These are phyloP conservation scores for Cercospora zeina DNA, from an alignment of 2,329 filamentous ascomycete genomes.

Conservation along the genomic window DNA sequence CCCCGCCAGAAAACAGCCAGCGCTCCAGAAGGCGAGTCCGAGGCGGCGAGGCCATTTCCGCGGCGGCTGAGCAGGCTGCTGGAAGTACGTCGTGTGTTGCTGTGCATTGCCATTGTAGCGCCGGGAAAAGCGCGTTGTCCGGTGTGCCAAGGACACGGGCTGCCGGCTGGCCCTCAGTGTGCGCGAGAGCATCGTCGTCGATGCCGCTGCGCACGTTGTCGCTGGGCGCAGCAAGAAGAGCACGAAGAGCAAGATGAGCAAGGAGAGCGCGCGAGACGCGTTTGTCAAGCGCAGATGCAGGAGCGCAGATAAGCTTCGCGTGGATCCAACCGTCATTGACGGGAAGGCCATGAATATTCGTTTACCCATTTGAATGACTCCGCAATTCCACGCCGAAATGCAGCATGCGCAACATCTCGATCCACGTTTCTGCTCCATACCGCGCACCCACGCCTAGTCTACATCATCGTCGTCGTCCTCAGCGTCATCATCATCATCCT, in stretches of 20 bases:
- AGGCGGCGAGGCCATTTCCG: slow-evolving; percentile 29
- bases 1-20: slow-evolving; percentile 30
- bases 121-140: slow-evolving; percentile 25
- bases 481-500: slow-evolving; percentile 35
- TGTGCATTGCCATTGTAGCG: slow-evolving; percentile 28
- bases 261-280: slow-evolving; percentile 1
- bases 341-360: slow-evolving; percentile 1
- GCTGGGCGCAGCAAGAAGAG: not conserved
- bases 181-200: slow-evolving; percentile 22
- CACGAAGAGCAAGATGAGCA: too few species aligned
- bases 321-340: too few species aligned
- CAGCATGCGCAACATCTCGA: too few species aligned
- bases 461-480: slow-evolving; percentile 30
- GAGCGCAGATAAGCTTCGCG: not conserved
- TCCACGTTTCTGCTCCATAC: too few species aligned
- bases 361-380: not conserved
- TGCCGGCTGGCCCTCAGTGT: slow-evolving; percentile 14
- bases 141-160: slow-evolving; percentile 10
- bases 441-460: slow-evolving; percentile 11
- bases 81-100: slow-evolving; percentile 38
- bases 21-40: slow-evolving; percentile 28
- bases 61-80: slow-evolving; percentile 32
- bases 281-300: not conserved
- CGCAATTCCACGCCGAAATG: not conserved
- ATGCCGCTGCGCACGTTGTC: not conserved